Evolutionary conservation across 129 eudicot genomes (phyloP), one percentile per base, ranked within the genome.

Genomic region (Flaveria brownii): DNA sequence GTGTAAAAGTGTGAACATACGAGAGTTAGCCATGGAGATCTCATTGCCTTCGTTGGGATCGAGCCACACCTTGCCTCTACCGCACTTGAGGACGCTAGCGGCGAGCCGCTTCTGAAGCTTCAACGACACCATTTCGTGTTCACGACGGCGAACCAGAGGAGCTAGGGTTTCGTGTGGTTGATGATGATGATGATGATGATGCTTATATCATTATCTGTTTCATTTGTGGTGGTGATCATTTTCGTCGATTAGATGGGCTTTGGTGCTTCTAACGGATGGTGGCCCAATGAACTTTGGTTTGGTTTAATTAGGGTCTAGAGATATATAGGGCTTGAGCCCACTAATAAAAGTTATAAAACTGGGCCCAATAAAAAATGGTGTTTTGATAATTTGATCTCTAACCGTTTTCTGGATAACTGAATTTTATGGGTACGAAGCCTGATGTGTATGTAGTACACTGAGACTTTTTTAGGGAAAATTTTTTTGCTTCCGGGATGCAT

Each of bases 51-150:
- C 89, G 47, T 85, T 85, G 9, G 89, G 89, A 72, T 85, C 89
- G 65, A 85, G 89, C 89, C 89, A 82, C 2, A 82, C 86, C 80
- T 85, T 85, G 82, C 89, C 86, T 9, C 81, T 68, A 0, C 89
- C 89, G 72, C 89, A 85, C 89, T 85, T 85, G 74, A 85, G 89
- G 18, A 85, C 86, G 83, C 85, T 82, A 8, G 89, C 84, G 69
- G 89, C 89, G 57, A 85, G 82, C 77, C 89, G 78, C 82, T 85
- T 85, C 84, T 85, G 89, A 22, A 85, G 79, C 86, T 85, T 85
- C 75, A 85, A 76, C 50, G 86, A 78, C 84, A 85, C 89, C 89
- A 85, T 85, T 77, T 65, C 74, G 18, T 15, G 4, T 63, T n/a
- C 4, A 73, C 52, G 79, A 79, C 79, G 25, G 82, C 78, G 11